phyloP scores from a whole-genome alignment of 148 eudicot species.

The Camellia granthamiana region DNA sequence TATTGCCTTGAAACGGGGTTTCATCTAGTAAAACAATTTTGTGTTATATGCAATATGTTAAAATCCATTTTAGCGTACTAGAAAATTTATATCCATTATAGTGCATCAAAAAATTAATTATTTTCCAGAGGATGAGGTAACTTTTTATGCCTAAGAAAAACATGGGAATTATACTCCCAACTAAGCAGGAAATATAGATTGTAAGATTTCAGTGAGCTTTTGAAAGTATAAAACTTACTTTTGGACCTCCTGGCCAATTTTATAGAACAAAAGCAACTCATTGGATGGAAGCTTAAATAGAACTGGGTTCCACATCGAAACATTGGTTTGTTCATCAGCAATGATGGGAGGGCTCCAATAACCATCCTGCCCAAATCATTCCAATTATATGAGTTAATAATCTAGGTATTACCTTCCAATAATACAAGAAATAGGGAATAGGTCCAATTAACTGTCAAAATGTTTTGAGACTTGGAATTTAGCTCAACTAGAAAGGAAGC shows the following conservation, averaged over 20 bases:
- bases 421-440: background rate
- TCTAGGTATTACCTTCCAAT: background rate
- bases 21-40: background rate
- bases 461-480: background rate
- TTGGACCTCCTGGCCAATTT: constrained; percentile 74
- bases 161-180: background rate
- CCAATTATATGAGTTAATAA: background rate
- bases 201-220: background rate
- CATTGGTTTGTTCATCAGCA: constrained; percentile 59
- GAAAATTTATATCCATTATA: background rate
- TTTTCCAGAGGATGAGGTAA: background rate
- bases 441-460: background rate
- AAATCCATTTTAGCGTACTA: background rate
- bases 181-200: background rate
- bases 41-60: background rate
- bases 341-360: constrained; percentile 67
- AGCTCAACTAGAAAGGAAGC: background rate
- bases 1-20: background rate
- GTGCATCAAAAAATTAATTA: background rate
- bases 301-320: constrained; percentile 98
- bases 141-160: background rate
- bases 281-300: constrained; percentile 61
- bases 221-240: constrained; percentile 47
- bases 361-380: constrained; percentile 58
- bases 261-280: constrained; percentile 86